Evolutionary conservation across 2,329 filamentous ascomycete genomes (phyloP).

Genomic region (Cryphonectria parasitica): DNA sequence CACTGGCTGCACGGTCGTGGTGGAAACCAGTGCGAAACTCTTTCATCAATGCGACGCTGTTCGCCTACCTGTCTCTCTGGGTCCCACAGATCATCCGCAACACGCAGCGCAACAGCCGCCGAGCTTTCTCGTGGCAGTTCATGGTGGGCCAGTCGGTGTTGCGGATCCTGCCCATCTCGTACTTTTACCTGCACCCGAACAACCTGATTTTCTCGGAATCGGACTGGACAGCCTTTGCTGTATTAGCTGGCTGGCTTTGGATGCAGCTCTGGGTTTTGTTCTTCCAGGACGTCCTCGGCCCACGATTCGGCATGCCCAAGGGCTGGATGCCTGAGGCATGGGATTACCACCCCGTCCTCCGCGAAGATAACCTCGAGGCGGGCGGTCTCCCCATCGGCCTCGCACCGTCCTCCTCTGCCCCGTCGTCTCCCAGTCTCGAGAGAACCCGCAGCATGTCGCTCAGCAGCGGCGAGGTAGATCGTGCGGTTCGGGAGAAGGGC

Average conservation of each 20-base stretch:
- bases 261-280: conserved; percentile 78
- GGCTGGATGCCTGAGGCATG: conserved; percentile 76
- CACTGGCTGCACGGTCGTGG: conserved; percentile 65
- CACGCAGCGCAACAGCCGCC: conserved; percentile 85
- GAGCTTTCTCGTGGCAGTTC: conserved; percentile 89
- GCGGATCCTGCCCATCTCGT: conserved; percentile 78
- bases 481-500: conserved; percentile 40
- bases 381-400: conserved; percentile 81
- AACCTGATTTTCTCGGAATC: conserved; percentile 81
- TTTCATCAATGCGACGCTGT: conserved; percentile 67
- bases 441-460: conserved; percentile 37
- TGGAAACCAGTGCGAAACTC: conserved; percentile 56
- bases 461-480: conserved; percentile 31
- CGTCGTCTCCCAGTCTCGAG: conserved; percentile 39
- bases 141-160: conserved; percentile 81
- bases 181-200: conserved; percentile 77
- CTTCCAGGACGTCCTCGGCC: conserved; percentile 83
- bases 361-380: conserved; percentile 80
- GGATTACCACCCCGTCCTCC: conserved; percentile 91
- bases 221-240: conserved; percentile 66
- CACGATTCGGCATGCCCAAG: conserved; percentile 80
- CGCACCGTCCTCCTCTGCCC: conserved; percentile 40
- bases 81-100: conserved; percentile 91
- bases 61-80: conserved; percentile 89
- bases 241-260: conserved; percentile 81